Conservation (phyloP, 768 basidiomycete genomes). For the Leccinum pellstonianum region DNA sequence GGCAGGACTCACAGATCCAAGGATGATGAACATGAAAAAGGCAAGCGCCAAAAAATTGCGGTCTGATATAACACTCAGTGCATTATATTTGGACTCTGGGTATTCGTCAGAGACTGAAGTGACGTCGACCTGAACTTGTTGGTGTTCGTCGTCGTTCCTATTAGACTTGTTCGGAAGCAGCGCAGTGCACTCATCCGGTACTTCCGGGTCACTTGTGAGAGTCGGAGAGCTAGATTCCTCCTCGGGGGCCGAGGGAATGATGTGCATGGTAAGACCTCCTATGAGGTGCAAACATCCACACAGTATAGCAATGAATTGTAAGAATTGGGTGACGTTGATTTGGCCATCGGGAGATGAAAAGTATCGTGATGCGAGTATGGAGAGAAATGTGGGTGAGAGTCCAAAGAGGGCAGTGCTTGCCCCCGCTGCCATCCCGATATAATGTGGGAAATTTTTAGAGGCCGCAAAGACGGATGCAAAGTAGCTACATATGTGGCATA, state of each 20-base stretch:
- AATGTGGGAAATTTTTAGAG: conserved; percentile 63
- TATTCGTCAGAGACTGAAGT: conserved; percentile 27
- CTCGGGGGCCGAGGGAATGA: conserved; percentile 11
- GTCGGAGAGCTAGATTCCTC: background rate
- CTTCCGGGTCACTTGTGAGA: conserved; percentile 16
- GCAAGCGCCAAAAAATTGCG: conserved; percentile 64
- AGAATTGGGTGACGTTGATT: conserved; percentile 48
- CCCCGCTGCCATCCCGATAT: conserved; percentile 66
- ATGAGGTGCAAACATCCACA: conserved; percentile 53
- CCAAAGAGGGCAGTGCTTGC: conserved; percentile 72
- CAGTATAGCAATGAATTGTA: conserved; percentile 55
- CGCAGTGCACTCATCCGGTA: conserved; percentile 28
- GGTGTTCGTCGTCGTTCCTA: conserved; percentile 4
- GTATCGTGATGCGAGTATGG: conserved; percentile 57
- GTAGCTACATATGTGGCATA: conserved; percentile 38
- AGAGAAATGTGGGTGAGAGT: conserved; percentile 76
- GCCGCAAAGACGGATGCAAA: conserved; percentile 78
- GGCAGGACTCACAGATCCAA: conserved; percentile 61
- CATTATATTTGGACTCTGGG: conserved; percentile 20
- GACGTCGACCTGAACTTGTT: conserved; percentile 21
- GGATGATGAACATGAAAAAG: conserved; percentile 47
- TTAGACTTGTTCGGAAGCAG: conserved; percentile 31
- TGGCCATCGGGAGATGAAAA: conserved; percentile 52
- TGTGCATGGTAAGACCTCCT: conserved; percentile 47
- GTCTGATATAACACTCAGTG: conserved; percentile 50